Evolutionary conservation across 1,139 yeast genomes (phyloP).

Genomic region (Scheffersomyces segobiensis): DNA sequence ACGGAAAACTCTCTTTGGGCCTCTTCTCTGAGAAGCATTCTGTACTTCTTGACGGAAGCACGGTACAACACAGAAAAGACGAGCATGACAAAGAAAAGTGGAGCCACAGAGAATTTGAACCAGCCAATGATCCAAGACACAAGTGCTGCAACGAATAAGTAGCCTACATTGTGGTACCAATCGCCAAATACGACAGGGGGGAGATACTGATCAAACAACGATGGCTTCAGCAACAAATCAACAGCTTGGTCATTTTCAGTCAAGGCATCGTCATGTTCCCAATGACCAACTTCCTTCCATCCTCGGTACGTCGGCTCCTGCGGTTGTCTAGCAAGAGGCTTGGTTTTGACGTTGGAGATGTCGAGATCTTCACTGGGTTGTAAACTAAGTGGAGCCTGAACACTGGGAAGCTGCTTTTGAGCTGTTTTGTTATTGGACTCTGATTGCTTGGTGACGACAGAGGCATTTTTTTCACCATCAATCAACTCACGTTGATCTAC

Average conservation of each 20-base stretch:
- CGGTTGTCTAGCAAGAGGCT: slow-evolving; percentile 53
- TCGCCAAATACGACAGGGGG: slow-evolving; percentile 83
- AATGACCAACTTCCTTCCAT: slow-evolving; percentile 93
- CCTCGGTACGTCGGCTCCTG: slow-evolving; percentile 75
- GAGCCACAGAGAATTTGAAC: slow-evolving; percentile 74
- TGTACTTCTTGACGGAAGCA: slow-evolving; percentile 77
- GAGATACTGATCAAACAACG: slow-evolving; percentile 68
- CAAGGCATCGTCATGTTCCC: slow-evolving; percentile 67
- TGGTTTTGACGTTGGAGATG: slow-evolving; percentile 29
- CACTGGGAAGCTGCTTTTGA: not conserved
- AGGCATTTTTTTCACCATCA: not conserved
- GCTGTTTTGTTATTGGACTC: not conserved
- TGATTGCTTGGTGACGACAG: not conserved
- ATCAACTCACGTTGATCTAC: not conserved
- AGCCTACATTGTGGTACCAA: slow-evolving; percentile 89
- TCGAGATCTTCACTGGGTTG: slow-evolving; percentile 25
- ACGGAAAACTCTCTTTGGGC: slow-evolving; percentile 86
- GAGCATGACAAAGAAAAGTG: slow-evolving; percentile 70
- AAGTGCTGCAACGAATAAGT: slow-evolving; percentile 62
- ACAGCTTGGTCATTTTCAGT: slow-evolving; percentile 68
- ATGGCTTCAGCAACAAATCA: slow-evolving; percentile 65
- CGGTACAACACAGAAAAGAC: slow-evolving; percentile 70
- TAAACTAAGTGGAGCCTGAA: not conserved
- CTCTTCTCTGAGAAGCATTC: slow-evolving; percentile 70
- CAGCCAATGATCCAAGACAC: slow-evolving; percentile 80